A percentile compares a stretch with the other conserved stretches of the same genome.
These are phyloP conservation scores for Niebla homalea DNA, from an alignment of 495 filamentous ascomycete species.

Conservation along the genomic window DNA sequence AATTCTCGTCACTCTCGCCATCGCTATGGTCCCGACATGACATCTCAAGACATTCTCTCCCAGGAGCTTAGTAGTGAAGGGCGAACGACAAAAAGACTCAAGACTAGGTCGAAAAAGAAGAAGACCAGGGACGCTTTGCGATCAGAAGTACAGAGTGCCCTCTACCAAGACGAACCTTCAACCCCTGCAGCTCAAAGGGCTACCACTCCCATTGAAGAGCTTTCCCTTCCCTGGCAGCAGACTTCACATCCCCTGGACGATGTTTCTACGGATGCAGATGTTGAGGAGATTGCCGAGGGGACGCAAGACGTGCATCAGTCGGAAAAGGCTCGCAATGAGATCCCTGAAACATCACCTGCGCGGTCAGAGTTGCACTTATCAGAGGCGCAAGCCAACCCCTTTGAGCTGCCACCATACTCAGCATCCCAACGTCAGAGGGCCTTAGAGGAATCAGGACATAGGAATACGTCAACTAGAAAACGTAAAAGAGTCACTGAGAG, in stretches of 20 bases:
- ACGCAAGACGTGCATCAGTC: slow-evolving; percentile 1
- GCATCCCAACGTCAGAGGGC: background rate
- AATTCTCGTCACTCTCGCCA: too few relatives aligned
- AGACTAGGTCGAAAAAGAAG: background rate
- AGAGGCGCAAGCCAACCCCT: background rate
- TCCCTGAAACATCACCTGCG: slow-evolving; percentile 2
- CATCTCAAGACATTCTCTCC: background rate
- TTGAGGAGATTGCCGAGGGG: slow-evolving; percentile 9
- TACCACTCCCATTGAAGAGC: background rate
- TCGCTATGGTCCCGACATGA: slow-evolving; percentile 9
- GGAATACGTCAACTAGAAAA: background rate
- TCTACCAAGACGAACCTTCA: slow-evolving; percentile 1
- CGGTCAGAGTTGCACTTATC: background rate
- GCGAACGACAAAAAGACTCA: background rate
- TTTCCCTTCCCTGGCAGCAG: background rate
- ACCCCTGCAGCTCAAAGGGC: background rate
- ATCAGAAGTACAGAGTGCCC: background rate
- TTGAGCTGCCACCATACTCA: background rate
- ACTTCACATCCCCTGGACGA: slow-evolving; percentile 11
- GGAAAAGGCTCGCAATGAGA: background rate
- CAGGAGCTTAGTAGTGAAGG: background rate
- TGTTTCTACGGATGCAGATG: slow-evolving; percentile 15
- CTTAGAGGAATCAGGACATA: background rate
- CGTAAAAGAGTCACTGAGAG: background rate
- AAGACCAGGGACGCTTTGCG: background rate